Base-by-base conservation (phyloP, 352 stramenopile species). In the Thalassiosira oceanica region DNA sequence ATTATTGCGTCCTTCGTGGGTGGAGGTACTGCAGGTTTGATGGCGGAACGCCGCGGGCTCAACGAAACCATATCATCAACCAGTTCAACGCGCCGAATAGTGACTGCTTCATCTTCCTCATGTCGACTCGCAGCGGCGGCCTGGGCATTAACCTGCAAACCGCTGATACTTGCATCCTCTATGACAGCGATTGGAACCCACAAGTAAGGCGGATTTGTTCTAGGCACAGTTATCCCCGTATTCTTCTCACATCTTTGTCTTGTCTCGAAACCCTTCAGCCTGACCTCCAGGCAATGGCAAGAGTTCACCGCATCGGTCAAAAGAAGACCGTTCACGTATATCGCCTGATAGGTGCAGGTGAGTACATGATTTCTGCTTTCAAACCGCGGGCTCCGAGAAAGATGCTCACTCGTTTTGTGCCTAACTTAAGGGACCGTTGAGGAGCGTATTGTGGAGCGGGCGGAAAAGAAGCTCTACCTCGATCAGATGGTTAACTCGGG, bases 121-220 rank as follows among this genome's bases (percentile, higher is more conserved):
- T 99, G 23, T 97, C 90, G 73, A 99, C 97, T 15, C 88, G 96
- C 4, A 96, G 96, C 20, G 97, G 97, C 65, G 97, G 97, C 18
- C 83, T 99, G 21, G 97, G 97, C 18, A 70, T 99, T 16, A 99
- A 99, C 77, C 89, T 99, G 20, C 95, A 94, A 24, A 96, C 95
- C 16, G 97, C 97, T 21, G 96, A 99, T 68, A 99, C 96, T 2
- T 96, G 99, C 3, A 96, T 99, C 36, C 98, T 99, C 74, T 99
- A 98, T 65, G 97, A 99, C 70, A 97, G 55, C 94, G 1, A 99
- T 99, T 80, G 93, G 24, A 35, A 98, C 65, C 94, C 94, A 43
- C 94, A 98, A 71, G 62, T 74, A 16, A 23, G 11, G 10, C 15
- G 8, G 8, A 23, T 48, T 8, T 10, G 11, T 11, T 7, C 10